Evolutionary conservation across 306 rosid genomes (phyloP).

Genomic region (Pachyrhizus erosus): DNA sequence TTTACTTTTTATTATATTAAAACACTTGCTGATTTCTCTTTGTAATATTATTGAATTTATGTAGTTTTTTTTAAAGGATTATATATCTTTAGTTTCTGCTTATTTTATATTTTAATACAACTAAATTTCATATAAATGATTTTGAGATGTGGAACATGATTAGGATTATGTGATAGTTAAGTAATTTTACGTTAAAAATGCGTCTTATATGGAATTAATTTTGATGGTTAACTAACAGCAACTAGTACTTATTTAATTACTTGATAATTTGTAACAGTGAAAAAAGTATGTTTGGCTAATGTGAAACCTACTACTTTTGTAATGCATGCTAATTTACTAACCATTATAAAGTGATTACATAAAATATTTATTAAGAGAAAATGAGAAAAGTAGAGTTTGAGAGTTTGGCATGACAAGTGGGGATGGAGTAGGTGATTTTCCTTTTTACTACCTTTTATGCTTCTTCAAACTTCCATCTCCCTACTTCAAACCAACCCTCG

Average conservation of each 20-base stretch:
- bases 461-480: conserved; percentile 48
- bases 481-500: conserved; percentile 35
- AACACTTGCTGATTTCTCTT: too few relatives aligned
- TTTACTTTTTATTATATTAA: too few relatives aligned
- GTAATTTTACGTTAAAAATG: neutral
- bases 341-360: neutral
- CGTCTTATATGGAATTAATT: neutral
- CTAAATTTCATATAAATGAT: too few relatives aligned
- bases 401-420: conserved; percentile 40
- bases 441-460: conserved; percentile 35
- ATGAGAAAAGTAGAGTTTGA: conserved; percentile 17
- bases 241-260: too few relatives aligned
- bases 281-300: neutral
- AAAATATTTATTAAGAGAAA: neutral
- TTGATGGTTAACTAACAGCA: neutral
- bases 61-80: too few relatives aligned
- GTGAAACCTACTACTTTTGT: conserved; percentile 43
- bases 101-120: too few relatives aligned
- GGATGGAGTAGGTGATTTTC: conserved; percentile 59
- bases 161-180: too few relatives aligned
- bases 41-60: too few relatives aligned
- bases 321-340: conserved; percentile 20
- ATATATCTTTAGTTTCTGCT: too few relatives aligned
- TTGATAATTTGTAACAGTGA: neutral
- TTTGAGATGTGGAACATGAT: too few relatives aligned